Evolutionary conservation across 306 rosid species (phyloP), one percentile per base, ranked within the genome.

Genomic region (Cucumis hystrix): DNA sequence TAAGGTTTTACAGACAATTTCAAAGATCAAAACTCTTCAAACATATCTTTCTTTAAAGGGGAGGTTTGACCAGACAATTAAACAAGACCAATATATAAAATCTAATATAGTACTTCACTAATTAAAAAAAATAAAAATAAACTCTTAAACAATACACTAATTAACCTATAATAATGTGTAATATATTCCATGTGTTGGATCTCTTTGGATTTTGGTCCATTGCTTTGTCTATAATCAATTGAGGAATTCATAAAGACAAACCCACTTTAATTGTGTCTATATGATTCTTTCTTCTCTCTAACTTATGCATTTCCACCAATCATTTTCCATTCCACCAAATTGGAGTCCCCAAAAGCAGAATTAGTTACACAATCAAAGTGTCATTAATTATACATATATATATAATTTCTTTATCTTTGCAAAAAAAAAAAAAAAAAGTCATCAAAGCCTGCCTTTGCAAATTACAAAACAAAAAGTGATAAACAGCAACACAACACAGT

Each of bases 161-260:
- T 33, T 2, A 51, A 5, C 18, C 35, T 8, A 28, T 25, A 60
- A 60, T 5, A 18, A 6, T 56, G 25, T 56, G 12, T 56, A 9
- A 59, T 25, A 21, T 59, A 59, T 21, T 12, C 37, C n/a, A 61
- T 33, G 55, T 59, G 66, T 72, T 71, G 82, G 82, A 64, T 49
- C 73, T 47, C 60, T 71, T 8, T 67, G 43, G 35, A 57, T 35
- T 75, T 65, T 72, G 71, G 67, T 80, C 23, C n/a, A 17, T 67
- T 83, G 77, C 79, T 83, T 80, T 83, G 79, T 85, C 70, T 78
- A 73, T 78, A 80, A 78, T 82, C 68, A 80, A 82, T 74, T 76
- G 74, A 64, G 15, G 66, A 7, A 78, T 67, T 51, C 71, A 75
- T 55, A 40, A 78, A 69, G 63, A 56, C 52, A 77, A 74, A 43